Conservation (phyloP, 257 asterid species). For the Nicotiana tabacum region DNA sequence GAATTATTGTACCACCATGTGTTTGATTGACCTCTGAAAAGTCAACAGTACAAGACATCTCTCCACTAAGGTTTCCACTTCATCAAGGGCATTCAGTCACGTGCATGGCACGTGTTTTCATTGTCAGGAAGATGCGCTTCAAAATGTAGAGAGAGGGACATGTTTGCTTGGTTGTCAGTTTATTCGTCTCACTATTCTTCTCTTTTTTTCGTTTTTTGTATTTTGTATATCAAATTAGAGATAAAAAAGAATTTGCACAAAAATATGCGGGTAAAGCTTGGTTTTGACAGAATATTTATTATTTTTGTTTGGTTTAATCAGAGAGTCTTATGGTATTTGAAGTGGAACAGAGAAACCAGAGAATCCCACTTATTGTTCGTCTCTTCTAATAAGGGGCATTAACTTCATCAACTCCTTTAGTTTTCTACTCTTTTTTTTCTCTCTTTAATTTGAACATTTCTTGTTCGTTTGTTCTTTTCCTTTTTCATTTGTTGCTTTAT, state of each 20-base stretch:
- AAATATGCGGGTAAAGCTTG: conserved; percentile 15
- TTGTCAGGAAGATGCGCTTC: background rate
- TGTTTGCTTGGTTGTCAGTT: background rate
- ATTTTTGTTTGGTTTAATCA: background rate
- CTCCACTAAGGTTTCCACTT: background rate
- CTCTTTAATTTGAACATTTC: conserved; percentile 23
- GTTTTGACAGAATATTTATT: background rate
- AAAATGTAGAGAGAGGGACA: background rate
- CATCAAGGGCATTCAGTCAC: background rate
- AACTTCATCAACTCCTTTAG: conserved; percentile 16
- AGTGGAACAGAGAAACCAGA: conserved; percentile 28
- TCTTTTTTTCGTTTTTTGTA: background rate
- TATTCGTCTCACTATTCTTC: background rate
- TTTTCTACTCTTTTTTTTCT: conserved; percentile 20
- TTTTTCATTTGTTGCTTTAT: conserved; percentile 39
- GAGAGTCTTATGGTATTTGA: background rate
- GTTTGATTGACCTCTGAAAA: background rate
- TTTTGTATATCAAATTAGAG: conserved; percentile 1
- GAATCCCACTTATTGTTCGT: conserved; percentile 38
- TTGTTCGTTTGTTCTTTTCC: conserved; percentile 41
- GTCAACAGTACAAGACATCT: background rate
- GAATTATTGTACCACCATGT: conserved; percentile 1
- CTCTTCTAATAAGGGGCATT: conserved; percentile 19
- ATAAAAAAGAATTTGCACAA: conserved; percentile 14
- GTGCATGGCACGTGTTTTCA: conserved; percentile 10